Percentiles rank a stretch among this genome's conserved stretches.
Evolutionary conservation across 257 asterid genomes (phyloP).

Genomic region (Jasminum sambac): DNA sequence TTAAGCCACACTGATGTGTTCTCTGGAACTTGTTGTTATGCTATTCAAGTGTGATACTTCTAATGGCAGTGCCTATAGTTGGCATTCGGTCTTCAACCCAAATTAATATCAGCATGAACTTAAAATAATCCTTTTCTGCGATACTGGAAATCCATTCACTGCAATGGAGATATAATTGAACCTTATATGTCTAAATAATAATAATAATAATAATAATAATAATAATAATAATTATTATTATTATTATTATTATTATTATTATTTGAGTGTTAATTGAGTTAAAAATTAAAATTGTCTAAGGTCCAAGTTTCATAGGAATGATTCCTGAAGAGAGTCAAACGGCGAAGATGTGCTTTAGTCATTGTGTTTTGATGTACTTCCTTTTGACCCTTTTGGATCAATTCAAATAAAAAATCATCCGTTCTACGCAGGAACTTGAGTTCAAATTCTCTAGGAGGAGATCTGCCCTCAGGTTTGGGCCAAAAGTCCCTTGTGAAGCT

Average conservation of each 20-base stretch:
- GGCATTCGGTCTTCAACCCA: not conserved
- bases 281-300: not conserved
- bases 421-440: constrained; percentile 73
- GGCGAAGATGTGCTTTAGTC: not conserved
- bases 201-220: too few species aligned
- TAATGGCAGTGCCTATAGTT: not conserved
- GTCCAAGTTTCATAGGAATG: not conserved
- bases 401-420: constrained; percentile 12
- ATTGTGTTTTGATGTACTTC: not conserved
- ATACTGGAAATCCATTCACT: not conserved
- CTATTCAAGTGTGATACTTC: not conserved
- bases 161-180: not conserved
- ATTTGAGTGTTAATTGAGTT: not conserved
- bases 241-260: too few species aligned
- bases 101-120: not conserved
- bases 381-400: not conserved
- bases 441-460: constrained; percentile 70
- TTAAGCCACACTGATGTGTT: not conserved
- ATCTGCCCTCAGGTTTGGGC: constrained; percentile 69
- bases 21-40: too few species aligned
- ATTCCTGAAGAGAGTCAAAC: not conserved
- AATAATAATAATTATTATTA: too few species aligned
- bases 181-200: too few species aligned
- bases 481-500: constrained; percentile 78
- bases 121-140: not conserved